Evolutionary conservation across 2,329 filamentous ascomycete genomes (phyloP), one percentile per base, ranked within the genome.

Genomic region (Phialemoniopsis sp.): DNA sequence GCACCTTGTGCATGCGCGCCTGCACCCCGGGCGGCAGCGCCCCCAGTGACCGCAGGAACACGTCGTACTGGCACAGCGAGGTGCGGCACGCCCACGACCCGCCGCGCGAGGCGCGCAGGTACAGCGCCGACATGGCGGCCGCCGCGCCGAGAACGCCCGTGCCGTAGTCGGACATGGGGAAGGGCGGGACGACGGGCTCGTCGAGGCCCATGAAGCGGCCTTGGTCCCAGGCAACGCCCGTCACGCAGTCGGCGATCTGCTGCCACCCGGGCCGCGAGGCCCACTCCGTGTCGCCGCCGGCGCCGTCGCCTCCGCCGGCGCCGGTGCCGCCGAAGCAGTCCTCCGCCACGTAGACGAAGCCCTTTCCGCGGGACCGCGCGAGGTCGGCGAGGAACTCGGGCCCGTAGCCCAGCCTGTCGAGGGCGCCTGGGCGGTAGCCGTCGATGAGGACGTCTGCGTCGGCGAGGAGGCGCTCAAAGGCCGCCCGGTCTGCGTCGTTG

Each of bases 271-370:
- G 75, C 4, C 82, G 68, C 8, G 63, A 59, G 1, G 76, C 71
- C 82, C 82, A 87, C 42, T 82, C 77, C 3, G 62, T 63, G 5
- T 57, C 42, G 14, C 48, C 53, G 30, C 39, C 45, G 18, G 49
- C 39, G 17, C 21, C 6, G 15, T 19, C 13, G 13, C 15, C 19
- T n/a, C 12, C 12, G 28, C n/a, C 4, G 15, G 29, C 10, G 16
- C 73, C 76, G 21, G 72, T 63, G 28, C 76, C 79, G 1, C 84
- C 84, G 48, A 87, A 87, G 55, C 83, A 87, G 54, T 87, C 81
- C 56, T 88, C 83, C 28, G 76, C 73, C 8, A 86, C 79, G 50
- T 85, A 85, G 7, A 87, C 70, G 28, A 82, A 74, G 2, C 82
- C 83, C 51, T 73, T 78, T 4, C 75, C 71, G 14, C 81, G 69